phyloP scores from a whole-genome alignment of 352 stramenopile genomes.

The Pythium guiyangense region DNA sequence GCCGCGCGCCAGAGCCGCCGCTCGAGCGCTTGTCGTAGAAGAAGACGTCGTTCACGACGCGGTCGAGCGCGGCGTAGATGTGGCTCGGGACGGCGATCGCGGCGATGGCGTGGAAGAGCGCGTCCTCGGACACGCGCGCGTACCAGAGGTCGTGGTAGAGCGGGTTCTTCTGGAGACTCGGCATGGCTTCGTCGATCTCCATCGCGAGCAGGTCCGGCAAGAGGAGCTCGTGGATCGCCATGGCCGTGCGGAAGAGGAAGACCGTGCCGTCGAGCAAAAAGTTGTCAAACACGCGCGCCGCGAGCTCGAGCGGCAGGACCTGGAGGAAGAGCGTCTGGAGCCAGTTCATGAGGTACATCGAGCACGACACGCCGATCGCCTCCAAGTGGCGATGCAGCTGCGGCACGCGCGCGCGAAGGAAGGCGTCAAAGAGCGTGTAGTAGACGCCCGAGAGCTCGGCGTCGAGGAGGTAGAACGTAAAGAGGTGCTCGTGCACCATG shows the following conservation, averaged over 20 bases:
- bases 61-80: conserved; percentile 64
- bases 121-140: conserved; percentile 51
- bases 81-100: conserved; percentile 60
- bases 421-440: conserved; percentile 78
- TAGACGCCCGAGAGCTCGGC: conserved; percentile 74
- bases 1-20: conserved; percentile 9
- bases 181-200: conserved; percentile 75
- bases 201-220: conserved; percentile 37
- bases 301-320: conserved; percentile 73
- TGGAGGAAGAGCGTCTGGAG: conserved; percentile 85
- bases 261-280: conserved; percentile 83
- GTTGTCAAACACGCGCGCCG: conserved; percentile 73
- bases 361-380: conserved; percentile 52
- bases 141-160: conserved; percentile 63
- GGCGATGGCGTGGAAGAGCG: conserved; percentile 62
- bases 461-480: conserved; percentile 86
- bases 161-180: conserved; percentile 64
- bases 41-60: conserved; percentile 80
- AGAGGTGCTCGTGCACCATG: conserved; percentile 86
- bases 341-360: conserved; percentile 90
- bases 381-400: conserved; percentile 49
- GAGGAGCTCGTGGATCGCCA: conserved; percentile 80
- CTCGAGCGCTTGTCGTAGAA: conserved; percentile 66
- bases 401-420: conserved; percentile 44
- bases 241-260: conserved; percentile 77